Percentiles rank a stretch among this genome's conserved stretches.
Evolutionary conservation across 139 green algal genomes (phyloP).

Genomic region (Trebouxia sp.): DNA sequence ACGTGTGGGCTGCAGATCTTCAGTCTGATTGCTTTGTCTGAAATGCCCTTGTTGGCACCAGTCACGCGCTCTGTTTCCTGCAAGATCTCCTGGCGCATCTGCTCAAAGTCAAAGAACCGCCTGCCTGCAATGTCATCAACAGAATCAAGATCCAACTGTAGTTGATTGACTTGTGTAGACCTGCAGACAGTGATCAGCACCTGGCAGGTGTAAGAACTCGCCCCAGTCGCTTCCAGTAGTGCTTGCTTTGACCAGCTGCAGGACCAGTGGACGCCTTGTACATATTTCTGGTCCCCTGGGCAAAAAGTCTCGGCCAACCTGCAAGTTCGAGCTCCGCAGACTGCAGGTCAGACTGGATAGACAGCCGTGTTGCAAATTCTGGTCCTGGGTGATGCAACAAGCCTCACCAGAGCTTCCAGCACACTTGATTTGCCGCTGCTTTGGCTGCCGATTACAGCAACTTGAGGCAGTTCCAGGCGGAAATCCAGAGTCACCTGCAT

Average conservation of each 20-base stretch:
- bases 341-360: not conserved
- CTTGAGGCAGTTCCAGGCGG: constrained; percentile 85
- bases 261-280: constrained; percentile 87
- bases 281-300: constrained; percentile 92
- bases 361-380: too few relatives aligned
- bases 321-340: not conserved
- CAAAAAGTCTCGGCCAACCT: constrained; percentile 95
- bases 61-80: constrained; percentile 88
- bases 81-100: constrained; percentile 90
- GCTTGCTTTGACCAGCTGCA: constrained; percentile 78
- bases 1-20: constrained; percentile 93
- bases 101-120: constrained; percentile 90
- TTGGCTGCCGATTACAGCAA: constrained; percentile 95
- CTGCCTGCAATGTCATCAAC: constrained; percentile 45
- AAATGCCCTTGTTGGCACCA: constrained; percentile 91
- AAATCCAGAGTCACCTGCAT: constrained; percentile 79
- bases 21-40: constrained; percentile 94
- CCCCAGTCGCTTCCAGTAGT: constrained; percentile 76
- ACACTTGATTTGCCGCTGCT: constrained; percentile 94
- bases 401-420: constrained; percentile 89
- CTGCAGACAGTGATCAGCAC: constrained; percentile 27
- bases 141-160: not conserved
- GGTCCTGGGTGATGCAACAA: not conserved
- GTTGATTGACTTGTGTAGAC: not conserved
- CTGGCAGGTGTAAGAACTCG: constrained; percentile 93